Conservation (phyloP, 495 filamentous ascomycete genomes). For the Cenococcum geophilum region DNA sequence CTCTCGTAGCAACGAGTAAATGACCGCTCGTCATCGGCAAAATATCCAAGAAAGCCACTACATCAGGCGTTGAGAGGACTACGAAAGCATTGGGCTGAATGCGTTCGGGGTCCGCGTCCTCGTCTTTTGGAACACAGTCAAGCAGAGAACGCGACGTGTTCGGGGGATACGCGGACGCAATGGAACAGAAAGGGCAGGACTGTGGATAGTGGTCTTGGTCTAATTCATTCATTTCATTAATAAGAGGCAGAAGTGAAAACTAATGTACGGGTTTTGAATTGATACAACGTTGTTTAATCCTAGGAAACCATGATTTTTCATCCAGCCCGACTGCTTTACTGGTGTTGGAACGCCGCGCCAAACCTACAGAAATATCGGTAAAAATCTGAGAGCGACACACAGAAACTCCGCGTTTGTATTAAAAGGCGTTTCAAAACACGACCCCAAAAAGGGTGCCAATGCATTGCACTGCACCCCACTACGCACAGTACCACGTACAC, state of each 20-base stretch:
- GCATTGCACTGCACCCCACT: no score
- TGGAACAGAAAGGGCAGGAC: slow-evolving; percentile 62
- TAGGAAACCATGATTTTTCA: no score
- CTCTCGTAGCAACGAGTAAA: slow-evolving; percentile 65
- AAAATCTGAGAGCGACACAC: no score
- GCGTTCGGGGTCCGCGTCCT: slow-evolving; percentile 24
- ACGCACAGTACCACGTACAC: no score
- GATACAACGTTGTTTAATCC: no score
- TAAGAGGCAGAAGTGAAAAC: background rate
- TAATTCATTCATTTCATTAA: slow-evolving; percentile 14
- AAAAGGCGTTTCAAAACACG: no score
- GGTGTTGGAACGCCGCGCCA: no score
- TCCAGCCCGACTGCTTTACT: no score
- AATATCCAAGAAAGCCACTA: slow-evolving; percentile 85
- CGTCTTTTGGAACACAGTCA: slow-evolving; percentile 32
- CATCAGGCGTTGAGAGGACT: slow-evolving; percentile 62
- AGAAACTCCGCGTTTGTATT: no score
- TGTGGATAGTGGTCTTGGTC: slow-evolving; percentile 21
- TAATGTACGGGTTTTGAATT: no score
- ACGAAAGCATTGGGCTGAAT: slow-evolving; percentile 47
- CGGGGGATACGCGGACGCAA: slow-evolving; percentile 43
- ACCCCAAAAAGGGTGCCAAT: no score
- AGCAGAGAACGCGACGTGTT: slow-evolving; percentile 30
- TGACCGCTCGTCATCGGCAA: slow-evolving; percentile 77
- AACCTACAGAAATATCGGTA: no score